Conservation (phyloP, 192 early-diverging fungal genomes). For the Phycomyces nitens region DNA sequence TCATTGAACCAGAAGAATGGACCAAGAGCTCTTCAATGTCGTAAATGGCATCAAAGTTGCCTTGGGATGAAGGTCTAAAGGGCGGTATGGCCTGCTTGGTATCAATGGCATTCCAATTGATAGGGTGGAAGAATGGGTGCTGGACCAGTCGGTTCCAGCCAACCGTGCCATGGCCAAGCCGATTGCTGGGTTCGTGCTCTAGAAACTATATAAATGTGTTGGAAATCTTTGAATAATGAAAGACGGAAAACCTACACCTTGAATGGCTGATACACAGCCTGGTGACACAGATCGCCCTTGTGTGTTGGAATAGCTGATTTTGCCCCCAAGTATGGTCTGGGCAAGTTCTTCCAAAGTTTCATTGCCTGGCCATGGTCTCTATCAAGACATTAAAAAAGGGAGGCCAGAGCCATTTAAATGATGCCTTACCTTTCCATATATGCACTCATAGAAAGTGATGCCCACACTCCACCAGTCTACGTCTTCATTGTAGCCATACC, state of each 20-base stretch:
- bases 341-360: not conserved
- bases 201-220: too few relatives aligned
- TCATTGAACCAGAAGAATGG: constrained; percentile 3
- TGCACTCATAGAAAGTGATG: constrained; percentile 86
- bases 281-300: not conserved
- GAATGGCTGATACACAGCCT: constrained; percentile 58
- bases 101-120: constrained; percentile 46
- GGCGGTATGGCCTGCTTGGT: constrained; percentile 44
- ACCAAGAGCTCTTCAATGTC: constrained; percentile 77
- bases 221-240: too few relatives aligned
- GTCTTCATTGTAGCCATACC: constrained; percentile 72
- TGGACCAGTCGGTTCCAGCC: constrained; percentile 41
- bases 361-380: constrained; percentile 7
- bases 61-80: constrained; percentile 51
- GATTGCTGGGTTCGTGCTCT: constrained; percentile 42
- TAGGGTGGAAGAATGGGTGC: constrained; percentile 54
- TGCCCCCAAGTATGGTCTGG: not conserved
- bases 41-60: constrained; percentile 94
- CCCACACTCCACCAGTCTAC: constrained; percentile 98
- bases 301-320: not conserved
- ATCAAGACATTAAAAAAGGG: not conserved
- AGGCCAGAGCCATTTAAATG: not conserved
- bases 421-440: constrained; percentile 62
- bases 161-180: constrained; percentile 45
- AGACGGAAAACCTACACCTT: constrained; percentile 48